A percentile compares a stretch with the other conserved stretches of the same genome.
Conservation (phyloP, 805 yeast genomes). For the Nakazawaea siamensis region DNA sequence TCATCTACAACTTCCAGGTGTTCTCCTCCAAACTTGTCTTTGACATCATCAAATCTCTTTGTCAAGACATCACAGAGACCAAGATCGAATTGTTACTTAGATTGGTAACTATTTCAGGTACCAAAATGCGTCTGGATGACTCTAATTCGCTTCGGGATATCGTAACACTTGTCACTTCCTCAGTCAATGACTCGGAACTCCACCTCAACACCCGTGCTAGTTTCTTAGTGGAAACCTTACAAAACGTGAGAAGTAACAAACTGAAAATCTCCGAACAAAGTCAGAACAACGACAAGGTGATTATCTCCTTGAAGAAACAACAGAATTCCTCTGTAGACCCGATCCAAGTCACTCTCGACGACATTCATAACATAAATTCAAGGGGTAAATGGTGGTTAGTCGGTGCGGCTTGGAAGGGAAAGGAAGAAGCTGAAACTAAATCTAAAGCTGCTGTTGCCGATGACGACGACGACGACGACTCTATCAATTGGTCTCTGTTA, state of each 20-base stretch:
- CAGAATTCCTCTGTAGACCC: constrained; percentile 60
- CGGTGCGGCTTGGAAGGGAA: constrained; percentile 96
- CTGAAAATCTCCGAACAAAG: constrained; percentile 39
- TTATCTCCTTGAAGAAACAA: constrained; percentile 55
- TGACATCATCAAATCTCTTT: constrained; percentile 47
- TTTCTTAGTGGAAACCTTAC: constrained; percentile 77
- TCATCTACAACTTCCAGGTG: constrained; percentile 70
- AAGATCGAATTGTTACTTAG: constrained; percentile 74
- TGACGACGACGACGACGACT: constrained; percentile 42
- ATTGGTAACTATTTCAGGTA: constrained; percentile 69
- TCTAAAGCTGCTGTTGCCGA: constrained; percentile 26
- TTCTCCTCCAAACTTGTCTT: constrained; percentile 69
- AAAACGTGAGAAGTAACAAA: constrained; percentile 82
- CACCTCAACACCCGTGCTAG: constrained; percentile 55
- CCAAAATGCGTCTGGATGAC: constrained; percentile 83
- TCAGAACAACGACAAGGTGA: constrained; percentile 43
- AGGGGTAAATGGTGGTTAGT: constrained; percentile 99
- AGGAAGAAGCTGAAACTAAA: constrained; percentile 17
- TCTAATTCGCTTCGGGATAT: constrained; percentile 80
- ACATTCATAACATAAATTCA: constrained; percentile 66
- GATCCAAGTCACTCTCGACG: constrained; percentile 74
- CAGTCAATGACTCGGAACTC: constrained; percentile 27
- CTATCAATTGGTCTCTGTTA: constrained; percentile 76
- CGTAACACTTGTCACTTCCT: constrained; percentile 46
- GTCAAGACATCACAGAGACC: constrained; percentile 49